Evolutionary conservation across 2,329 filamentous ascomycete genomes (phyloP).

Genomic region (Drechslerella dactyloides): DNA sequence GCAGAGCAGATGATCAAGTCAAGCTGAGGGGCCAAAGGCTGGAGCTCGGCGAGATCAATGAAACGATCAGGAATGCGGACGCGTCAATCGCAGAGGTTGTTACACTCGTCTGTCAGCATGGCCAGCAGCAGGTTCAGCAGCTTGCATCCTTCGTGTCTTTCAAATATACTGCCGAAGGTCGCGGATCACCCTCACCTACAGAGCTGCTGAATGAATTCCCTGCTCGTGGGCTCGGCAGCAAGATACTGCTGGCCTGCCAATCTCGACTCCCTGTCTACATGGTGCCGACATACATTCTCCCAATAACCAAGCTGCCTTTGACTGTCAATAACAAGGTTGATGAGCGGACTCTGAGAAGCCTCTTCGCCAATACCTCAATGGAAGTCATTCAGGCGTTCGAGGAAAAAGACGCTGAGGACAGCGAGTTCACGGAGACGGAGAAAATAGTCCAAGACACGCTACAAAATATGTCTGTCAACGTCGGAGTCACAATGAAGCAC

Average conservation of each 20-base stretch:
- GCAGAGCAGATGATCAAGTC: constrained; percentile 87
- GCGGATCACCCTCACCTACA: constrained; percentile 14
- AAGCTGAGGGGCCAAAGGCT: constrained; percentile 88
- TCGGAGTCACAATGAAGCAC: constrained; percentile 61
- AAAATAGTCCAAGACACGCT: constrained; percentile 65
- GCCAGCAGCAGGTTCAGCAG: constrained; percentile 76
- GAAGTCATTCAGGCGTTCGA: constrained; percentile 68
- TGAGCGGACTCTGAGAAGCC: constrained; percentile 68
- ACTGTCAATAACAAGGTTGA: constrained; percentile 92
- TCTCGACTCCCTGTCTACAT: constrained; percentile 79
- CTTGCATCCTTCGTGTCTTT: constrained; percentile 76
- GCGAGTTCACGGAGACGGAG: constrained; percentile 55
- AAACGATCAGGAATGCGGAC: constrained; percentile 72
- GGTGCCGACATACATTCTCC: constrained; percentile 84
- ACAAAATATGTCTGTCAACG: constrained; percentile 62
- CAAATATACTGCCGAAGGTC: constrained; percentile 20
- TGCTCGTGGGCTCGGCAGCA: constrained; percentile 51
- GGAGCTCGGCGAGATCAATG: constrained; percentile 90
- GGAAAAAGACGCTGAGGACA: constrained; percentile 50
- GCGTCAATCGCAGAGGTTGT: constrained; percentile 70
- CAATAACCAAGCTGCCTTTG: constrained; percentile 74
- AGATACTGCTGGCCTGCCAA: constrained; percentile 67
- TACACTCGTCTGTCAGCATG: constrained; percentile 76
- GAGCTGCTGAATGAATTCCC: constrained; percentile 34
- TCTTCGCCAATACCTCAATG: constrained; percentile 69